A percentile compares a stretch with the other conserved stretches of the same genome.
Evolutionary conservation across 129 eudicot species (phyloP).

Genomic region (Flaveria ramosissima): DNA sequence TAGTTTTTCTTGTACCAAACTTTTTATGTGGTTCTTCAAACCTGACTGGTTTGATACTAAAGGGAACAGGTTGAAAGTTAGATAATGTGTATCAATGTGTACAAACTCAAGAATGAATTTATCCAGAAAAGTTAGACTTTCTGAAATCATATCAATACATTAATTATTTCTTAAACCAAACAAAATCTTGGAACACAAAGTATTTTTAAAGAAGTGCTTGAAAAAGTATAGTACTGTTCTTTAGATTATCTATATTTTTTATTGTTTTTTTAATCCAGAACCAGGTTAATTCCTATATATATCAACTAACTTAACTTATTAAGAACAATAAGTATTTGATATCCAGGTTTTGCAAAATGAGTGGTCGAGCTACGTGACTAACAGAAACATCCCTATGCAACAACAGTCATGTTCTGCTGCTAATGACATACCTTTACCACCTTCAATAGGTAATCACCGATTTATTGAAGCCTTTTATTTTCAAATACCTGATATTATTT

Average conservation of each 20-base stretch:
- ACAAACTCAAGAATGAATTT: too few relatives aligned
- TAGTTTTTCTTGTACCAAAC: too few relatives aligned
- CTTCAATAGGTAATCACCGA: constrained; percentile 45
- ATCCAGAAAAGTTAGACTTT: too few relatives aligned
- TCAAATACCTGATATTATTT: not conserved
- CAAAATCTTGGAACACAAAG: too few relatives aligned
- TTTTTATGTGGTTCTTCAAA: too few relatives aligned
- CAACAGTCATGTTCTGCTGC: constrained; percentile 12
- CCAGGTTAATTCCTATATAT: not conserved
- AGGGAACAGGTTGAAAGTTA: too few relatives aligned
- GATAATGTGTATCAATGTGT: too few relatives aligned
- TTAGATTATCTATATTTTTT: not conserved
- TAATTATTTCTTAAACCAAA: not conserved
- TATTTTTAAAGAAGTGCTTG: not conserved
- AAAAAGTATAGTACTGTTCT: constrained; percentile 1
- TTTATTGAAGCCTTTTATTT: not conserved
- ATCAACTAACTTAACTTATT: not conserved
- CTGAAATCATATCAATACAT: too few relatives aligned
- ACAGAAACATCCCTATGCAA: constrained; percentile 10
- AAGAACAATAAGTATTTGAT: not conserved
- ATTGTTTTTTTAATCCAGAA: not conserved
- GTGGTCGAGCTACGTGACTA: constrained; percentile 13
- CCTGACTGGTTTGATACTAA: too few relatives aligned
- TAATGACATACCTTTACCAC: constrained; percentile 51
- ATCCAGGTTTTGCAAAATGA: constrained; percentile 38